Evolutionary conservation across 306 rosid species (phyloP).

Genomic region (Morella rubra): DNA sequence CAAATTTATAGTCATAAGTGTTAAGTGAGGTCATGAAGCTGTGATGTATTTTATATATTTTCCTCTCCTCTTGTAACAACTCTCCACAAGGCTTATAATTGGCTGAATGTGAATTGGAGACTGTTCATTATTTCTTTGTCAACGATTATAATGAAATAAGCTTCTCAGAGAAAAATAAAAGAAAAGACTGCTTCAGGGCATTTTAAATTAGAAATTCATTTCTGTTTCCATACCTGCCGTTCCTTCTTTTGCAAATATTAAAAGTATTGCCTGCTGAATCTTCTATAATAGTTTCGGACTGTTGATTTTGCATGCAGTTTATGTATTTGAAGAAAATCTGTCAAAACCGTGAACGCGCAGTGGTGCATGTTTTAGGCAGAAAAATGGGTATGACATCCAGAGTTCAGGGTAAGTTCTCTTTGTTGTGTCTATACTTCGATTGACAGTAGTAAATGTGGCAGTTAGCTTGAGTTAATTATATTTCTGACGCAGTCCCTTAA

Average conservation of each 20-base stretch:
- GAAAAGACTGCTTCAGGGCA: not conserved
- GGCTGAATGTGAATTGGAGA: not conserved
- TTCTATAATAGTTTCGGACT: constrained; percentile 4
- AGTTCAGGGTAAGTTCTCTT: constrained; percentile 76
- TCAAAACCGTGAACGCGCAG: constrained; percentile 56
- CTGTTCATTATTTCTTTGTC: not conserved
- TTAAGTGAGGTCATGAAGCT: too few relatives aligned
- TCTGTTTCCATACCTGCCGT: not conserved
- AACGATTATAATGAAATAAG: not conserved
- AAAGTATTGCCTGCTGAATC: not conserved
- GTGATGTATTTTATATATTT: too few relatives aligned
- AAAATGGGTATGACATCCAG: constrained; percentile 67
- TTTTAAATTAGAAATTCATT: not conserved
- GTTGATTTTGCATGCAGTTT: constrained; percentile 49
- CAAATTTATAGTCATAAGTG: not conserved
- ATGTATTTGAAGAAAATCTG: constrained; percentile 50
- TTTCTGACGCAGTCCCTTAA: constrained; percentile 12
- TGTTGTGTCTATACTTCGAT: not conserved
- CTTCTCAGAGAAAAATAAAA: not conserved
- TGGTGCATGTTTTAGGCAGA: constrained; percentile 51
- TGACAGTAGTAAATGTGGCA: not conserved
- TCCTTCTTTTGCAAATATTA: not conserved
- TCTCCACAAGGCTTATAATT: not conserved
- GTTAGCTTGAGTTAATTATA: constrained; percentile 1
- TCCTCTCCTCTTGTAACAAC: not conserved